A percentile compares a stretch with the other conserved stretches of the same genome.
phyloP scores from a whole-genome alignment of 139 green algal genomes.

The Choricystis sp. region DNA sequence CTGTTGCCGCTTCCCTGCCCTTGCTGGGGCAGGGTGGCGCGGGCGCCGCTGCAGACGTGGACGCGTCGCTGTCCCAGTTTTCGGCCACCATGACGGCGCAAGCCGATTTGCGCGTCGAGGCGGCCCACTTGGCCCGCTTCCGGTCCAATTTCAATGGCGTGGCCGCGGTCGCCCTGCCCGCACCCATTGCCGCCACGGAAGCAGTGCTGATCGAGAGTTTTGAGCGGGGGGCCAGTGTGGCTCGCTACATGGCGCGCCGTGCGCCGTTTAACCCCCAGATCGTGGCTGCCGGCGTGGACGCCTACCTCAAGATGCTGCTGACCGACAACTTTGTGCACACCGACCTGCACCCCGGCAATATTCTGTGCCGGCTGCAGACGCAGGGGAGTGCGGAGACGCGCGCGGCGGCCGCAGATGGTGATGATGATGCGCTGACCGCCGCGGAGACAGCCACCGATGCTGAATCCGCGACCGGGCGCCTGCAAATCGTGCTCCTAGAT shows the following conservation, averaged over 20 bases:
- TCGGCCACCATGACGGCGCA: constrained; percentile 76
- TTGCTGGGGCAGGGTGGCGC: constrained; percentile 28
- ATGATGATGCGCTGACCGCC: not conserved
- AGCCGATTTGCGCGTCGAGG: constrained; percentile 71
- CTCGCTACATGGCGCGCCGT: constrained; percentile 34
- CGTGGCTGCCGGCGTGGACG: constrained; percentile 58
- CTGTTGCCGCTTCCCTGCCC: constrained; percentile 24
- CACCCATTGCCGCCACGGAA: constrained; percentile 28
- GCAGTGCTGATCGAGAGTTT: constrained; percentile 87
- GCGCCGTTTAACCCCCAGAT: constrained; percentile 40
- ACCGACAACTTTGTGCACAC: constrained; percentile 85
- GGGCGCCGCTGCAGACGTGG: too few relatives aligned
- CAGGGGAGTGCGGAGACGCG: not conserved
- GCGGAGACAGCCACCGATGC: not conserved
- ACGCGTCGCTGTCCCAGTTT: constrained; percentile 61
- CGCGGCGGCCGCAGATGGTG: not conserved
- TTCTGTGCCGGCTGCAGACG: constrained; percentile 39
- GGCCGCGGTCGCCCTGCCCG: constrained; percentile 29
- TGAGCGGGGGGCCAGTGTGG: constrained; percentile 54
- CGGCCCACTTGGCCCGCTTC: constrained; percentile 58
- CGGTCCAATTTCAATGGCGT: constrained; percentile 46
- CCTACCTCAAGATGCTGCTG: constrained; percentile 85
- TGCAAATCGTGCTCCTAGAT: constrained; percentile 68
- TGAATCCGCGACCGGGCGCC: constrained; percentile 1
- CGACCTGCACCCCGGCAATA: constrained; percentile 89